A percentile compares a stretch with the other conserved stretches of the same genome.
Conservation (phyloP, 495 filamentous ascomycete genomes). For the Neurospora sp. region DNA sequence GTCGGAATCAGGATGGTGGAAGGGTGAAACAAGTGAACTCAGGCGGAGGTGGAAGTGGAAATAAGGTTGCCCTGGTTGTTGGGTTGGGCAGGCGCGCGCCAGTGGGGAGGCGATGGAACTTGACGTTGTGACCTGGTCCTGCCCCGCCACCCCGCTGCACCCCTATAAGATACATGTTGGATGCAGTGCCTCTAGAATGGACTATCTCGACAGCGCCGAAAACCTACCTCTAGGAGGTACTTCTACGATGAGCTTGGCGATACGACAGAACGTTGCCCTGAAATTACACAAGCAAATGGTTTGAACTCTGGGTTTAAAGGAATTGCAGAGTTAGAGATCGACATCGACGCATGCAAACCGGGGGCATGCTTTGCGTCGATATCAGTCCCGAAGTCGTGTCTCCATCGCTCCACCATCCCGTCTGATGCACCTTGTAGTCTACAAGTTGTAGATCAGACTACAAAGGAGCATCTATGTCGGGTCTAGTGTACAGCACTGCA, state of each 20-base stretch:
- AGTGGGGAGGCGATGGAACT: background rate
- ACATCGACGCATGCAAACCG: background rate
- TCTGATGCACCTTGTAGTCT: background rate
- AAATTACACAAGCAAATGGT: too few species aligned
- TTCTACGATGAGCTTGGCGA: too few species aligned
- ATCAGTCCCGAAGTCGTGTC: background rate
- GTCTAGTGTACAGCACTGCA: background rate
- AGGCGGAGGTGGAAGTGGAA: background rate
- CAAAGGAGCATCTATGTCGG: background rate
- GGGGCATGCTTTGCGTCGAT: background rate
- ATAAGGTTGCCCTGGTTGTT: background rate
- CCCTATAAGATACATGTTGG: background rate
- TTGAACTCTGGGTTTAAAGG: too few species aligned
- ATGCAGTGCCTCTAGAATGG: too few species aligned
- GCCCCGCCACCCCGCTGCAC: background rate
- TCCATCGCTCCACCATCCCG: background rate
- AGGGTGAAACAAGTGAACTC: background rate
- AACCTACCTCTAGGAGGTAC: too few species aligned
- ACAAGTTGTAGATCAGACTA: background rate
- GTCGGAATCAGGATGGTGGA: background rate
- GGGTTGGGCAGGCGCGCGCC: background rate
- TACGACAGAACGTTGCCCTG: too few species aligned
- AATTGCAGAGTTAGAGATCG: too few species aligned
- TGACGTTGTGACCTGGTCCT: background rate
- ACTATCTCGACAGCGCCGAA: too few species aligned